phyloP scores from a whole-genome alignment of 345 rosid genomes.

The Raphanus sativus region DNA sequence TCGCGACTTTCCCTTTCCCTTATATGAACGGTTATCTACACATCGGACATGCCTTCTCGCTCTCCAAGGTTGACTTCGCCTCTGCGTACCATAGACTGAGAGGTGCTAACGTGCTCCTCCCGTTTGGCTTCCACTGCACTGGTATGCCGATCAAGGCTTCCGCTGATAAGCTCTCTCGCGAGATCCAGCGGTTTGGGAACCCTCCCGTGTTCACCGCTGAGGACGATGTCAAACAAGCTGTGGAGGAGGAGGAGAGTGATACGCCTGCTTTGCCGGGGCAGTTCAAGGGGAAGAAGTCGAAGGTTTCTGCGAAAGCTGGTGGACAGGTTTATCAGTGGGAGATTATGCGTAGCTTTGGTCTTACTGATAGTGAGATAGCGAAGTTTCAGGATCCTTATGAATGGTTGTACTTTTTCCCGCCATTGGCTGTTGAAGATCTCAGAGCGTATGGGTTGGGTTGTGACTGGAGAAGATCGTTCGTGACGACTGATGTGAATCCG shows the following conservation, averaged over 20 bases:
- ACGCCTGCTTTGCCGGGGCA: constrained; percentile 46
- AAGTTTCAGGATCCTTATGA: constrained; percentile 70
- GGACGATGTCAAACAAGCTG: constrained; percentile 17
- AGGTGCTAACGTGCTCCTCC: constrained; percentile 62
- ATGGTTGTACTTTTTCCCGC: constrained; percentile 86
- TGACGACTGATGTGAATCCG: constrained; percentile 78
- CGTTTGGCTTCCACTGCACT: neutral
- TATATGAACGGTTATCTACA: constrained; percentile 86
- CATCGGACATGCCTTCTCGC: constrained; percentile 77
- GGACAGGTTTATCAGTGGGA: constrained; percentile 89
- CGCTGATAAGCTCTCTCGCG: constrained; percentile 29
- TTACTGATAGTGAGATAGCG: constrained; percentile 64
- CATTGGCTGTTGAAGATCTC: constrained; percentile 69
- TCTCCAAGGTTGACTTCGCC: constrained; percentile 86
- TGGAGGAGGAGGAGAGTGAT: constrained; percentile 40
- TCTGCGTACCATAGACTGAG: constrained; percentile 82
- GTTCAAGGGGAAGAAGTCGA: constrained; percentile 85
- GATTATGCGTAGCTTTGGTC: constrained; percentile 92
- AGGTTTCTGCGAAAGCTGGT: constrained; percentile 80
- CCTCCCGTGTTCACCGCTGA: constrained; percentile 61
- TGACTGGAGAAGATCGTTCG: constrained; percentile 92
- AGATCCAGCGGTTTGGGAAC: constrained; percentile 35
- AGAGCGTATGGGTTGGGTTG: constrained; percentile 87
- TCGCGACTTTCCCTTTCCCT: constrained; percentile 78
- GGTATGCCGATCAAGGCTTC: neutral